Evolutionary conservation across 202 grass and related monocot genomes (phyloP).

Genomic region (Cymbopogon flexuosus): DNA sequence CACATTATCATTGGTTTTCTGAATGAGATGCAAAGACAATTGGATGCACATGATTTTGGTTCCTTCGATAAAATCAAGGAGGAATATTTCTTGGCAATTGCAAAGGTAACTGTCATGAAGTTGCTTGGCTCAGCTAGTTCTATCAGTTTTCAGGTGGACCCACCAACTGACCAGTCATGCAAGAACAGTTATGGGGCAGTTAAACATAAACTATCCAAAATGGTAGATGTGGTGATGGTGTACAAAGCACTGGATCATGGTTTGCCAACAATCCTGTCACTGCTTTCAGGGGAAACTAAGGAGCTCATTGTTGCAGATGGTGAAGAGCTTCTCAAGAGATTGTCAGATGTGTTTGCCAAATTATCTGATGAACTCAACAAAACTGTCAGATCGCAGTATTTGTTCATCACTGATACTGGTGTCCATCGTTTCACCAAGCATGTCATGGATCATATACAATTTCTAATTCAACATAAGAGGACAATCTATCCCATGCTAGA

Average conservation of each 20-base stretch:
- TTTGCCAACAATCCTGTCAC: neutral
- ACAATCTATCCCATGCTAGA: neutral
- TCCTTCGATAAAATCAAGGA: neutral
- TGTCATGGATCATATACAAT: neutral
- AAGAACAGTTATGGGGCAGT: neutral
- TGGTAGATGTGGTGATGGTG: neutral
- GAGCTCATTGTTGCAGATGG: neutral
- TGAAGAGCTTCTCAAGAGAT: neutral
- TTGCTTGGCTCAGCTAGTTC: neutral
- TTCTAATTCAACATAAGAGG: neutral
- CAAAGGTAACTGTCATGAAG: neutral
- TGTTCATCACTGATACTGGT: conserved; percentile 2
- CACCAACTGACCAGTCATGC: neutral
- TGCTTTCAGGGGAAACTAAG: conserved; percentile 4
- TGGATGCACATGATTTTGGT: neutral
- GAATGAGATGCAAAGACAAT: neutral
- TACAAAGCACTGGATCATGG: neutral
- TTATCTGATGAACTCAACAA: neutral
- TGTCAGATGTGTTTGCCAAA: neutral
- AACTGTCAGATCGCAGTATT: neutral
- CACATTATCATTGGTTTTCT: neutral
- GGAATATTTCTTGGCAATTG: conserved; percentile 15
- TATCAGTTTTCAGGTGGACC: neutral
- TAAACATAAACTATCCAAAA: neutral
- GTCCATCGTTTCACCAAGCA: neutral